Percentiles rank a stretch among this genome's conserved stretches.
phyloP scores from a whole-genome alignment of 2,329 filamentous ascomycete species.

The Epichloe hybrida region DNA sequence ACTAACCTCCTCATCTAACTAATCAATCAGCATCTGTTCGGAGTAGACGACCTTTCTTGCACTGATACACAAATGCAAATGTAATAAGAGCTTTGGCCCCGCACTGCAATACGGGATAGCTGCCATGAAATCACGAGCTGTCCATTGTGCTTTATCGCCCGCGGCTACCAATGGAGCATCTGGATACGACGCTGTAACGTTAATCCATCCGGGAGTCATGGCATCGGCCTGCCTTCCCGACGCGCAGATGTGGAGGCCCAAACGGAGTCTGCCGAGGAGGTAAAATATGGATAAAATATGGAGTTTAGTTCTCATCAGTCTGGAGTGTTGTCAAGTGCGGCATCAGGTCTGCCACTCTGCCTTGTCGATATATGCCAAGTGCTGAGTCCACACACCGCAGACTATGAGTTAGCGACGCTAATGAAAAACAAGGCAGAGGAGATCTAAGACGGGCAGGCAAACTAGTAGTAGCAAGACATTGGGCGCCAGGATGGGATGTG shows the following conservation, averaged over 20 bases:
- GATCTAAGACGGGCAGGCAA: background rate
- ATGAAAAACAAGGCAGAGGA: background rate
- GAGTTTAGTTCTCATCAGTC: background rate
- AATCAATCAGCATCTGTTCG: background rate
- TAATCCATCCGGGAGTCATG: conserved; percentile 3
- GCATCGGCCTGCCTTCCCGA: conserved; percentile 4
- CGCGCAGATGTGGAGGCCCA: conserved; percentile 2
- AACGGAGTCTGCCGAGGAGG: background rate
- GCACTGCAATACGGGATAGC: background rate
- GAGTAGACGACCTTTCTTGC: background rate
- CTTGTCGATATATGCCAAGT: no score
- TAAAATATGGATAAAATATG: background rate
- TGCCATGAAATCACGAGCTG: background rate
- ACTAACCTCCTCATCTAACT: background rate
- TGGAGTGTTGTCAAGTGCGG: no score
- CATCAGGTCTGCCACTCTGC: no score
- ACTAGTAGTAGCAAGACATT: background rate
- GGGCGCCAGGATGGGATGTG: background rate
- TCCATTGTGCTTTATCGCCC: background rate
- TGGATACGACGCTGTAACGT: conserved; percentile 2
- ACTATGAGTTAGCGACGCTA: no score
- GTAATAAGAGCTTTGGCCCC: background rate
- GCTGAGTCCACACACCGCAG: no score
- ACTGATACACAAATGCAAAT: background rate
- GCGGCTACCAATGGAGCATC: conserved; percentile 1